A percentile compares a stretch with the other conserved stretches of the same genome.
Conservation (phyloP, 805 yeast genomes). For the Cyberlindnera bimundalis region DNA sequence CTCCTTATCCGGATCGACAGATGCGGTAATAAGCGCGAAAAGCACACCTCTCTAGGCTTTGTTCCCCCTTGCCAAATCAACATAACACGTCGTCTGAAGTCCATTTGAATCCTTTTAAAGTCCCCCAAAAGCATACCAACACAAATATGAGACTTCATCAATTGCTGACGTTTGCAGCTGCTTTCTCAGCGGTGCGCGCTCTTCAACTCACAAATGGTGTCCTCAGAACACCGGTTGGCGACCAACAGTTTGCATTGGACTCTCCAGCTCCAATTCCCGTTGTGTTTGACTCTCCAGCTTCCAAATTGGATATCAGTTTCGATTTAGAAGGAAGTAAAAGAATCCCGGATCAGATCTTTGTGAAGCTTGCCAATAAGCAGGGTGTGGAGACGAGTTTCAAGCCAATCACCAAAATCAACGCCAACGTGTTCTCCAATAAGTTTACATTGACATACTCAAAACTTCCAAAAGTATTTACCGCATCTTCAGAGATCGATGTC, state of each 20-base stretch:
- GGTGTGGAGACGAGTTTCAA: constrained; percentile 27
- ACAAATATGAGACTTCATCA: constrained; percentile 18
- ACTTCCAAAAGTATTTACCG: constrained; percentile 25
- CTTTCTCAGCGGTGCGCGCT: constrained; percentile 13
- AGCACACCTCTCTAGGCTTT: too few relatives aligned
- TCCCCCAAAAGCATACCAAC: neutral
- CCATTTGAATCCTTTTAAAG: too few relatives aligned
- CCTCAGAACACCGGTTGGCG: constrained; percentile 14
- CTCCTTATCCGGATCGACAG: too few relatives aligned
- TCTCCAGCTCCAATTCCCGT: constrained; percentile 13
- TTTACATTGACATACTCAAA: constrained; percentile 18
- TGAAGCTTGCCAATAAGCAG: constrained; percentile 18
- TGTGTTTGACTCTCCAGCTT: constrained; percentile 13
- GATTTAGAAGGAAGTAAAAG: constrained; percentile 16
- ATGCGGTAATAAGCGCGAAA: constrained; percentile 1
- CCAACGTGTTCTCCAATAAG: constrained; percentile 9
- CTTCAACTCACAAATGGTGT: constrained; percentile 20
- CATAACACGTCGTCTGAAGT: constrained; percentile 1
- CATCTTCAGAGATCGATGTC: constrained; percentile 15
- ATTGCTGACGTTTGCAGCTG: constrained; percentile 14
- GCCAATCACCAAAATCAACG: constrained; percentile 20
- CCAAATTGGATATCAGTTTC: constrained; percentile 21
- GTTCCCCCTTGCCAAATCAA: neutral
- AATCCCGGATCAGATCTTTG: constrained; percentile 26
- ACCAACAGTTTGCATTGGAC: constrained; percentile 11